Evolutionary conservation across 2,329 filamentous ascomycete species (phyloP).

Genomic region (Cladophialophora carrionii): DNA sequence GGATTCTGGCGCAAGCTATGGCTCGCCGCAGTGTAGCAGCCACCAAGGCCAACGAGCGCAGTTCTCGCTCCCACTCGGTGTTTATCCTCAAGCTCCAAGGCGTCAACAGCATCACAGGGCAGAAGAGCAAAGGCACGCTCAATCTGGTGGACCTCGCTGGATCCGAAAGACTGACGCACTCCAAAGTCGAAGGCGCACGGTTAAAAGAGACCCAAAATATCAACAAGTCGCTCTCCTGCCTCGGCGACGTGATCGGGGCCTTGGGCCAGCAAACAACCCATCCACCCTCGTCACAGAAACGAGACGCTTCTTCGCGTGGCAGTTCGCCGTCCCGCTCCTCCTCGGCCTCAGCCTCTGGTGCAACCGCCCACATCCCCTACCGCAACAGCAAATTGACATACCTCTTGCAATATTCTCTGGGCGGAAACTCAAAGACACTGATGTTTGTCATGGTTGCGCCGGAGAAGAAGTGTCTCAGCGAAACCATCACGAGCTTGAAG

Average conservation of each 20-base stretch:
- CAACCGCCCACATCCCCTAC: conserved; percentile 77
- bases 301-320: not conserved
- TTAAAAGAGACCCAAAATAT: conserved; percentile 96
- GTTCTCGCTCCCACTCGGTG: conserved; percentile 91
- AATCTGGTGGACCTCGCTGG: conserved; percentile 96
- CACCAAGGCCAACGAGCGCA: conserved; percentile 96
- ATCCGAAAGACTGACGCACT: conserved; percentile 86
- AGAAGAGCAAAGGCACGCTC: conserved; percentile 87
- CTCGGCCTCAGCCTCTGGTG: not conserved
- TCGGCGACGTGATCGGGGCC: conserved; percentile 92
- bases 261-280: conserved; percentile 68
- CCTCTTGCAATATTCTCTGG: conserved; percentile 88
- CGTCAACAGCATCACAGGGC: conserved; percentile 72
- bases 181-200: conserved; percentile 80
- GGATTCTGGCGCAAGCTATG: conserved; percentile 77
- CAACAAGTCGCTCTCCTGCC: conserved; percentile 88
- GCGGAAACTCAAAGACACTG: conserved; percentile 93
- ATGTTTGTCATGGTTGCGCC: conserved; percentile 99
- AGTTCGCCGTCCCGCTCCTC: not conserved
- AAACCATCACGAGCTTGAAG: conserved; percentile 91
- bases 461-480: conserved; percentile 83
- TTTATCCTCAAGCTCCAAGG: conserved; percentile 79
- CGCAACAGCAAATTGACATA: conserved; percentile 97
- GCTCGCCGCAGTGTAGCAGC: conserved; percentile 90
- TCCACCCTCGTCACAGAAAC: conserved; percentile 7